Conservation (phyloP, 805 yeast genomes). For the Cyberlindnera euphorbiiphila region DNA sequence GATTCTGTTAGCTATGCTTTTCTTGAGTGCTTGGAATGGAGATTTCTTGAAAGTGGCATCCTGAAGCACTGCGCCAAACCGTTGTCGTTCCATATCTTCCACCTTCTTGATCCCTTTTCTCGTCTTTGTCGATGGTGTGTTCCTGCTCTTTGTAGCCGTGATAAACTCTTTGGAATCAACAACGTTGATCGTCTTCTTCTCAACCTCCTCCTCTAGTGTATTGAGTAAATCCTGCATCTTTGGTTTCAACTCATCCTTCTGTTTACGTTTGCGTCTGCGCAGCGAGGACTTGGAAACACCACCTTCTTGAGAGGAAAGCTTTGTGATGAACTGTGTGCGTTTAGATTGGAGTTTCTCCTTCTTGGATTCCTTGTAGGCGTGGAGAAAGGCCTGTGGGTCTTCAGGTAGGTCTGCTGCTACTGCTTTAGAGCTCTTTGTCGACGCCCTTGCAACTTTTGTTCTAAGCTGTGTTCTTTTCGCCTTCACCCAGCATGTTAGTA, state of each 20-base stretch:
- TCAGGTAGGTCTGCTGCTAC: slow-evolving; percentile 25
- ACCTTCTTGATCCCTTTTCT: slow-evolving; percentile 50
- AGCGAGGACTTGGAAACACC: slow-evolving; percentile 63
- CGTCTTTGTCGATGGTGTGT: slow-evolving; percentile 53
- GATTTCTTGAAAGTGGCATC: slow-evolving; percentile 51
- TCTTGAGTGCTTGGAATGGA: slow-evolving; percentile 64
- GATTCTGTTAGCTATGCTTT: slow-evolving; percentile 39
- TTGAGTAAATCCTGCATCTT: slow-evolving; percentile 59
- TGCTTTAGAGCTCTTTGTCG: slow-evolving; percentile 13
- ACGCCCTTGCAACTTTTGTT: slow-evolving; percentile 30
- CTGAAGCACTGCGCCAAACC: slow-evolving; percentile 56
- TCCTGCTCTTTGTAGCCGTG: slow-evolving; percentile 25
- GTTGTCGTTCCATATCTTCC: slow-evolving; percentile 51
- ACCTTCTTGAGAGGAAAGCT: slow-evolving; percentile 32
- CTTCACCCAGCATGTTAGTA: slow-evolving; percentile 5
- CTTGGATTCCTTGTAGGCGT: slow-evolving; percentile 48
- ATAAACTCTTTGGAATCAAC: slow-evolving; percentile 19
- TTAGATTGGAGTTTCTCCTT: slow-evolving; percentile 46
- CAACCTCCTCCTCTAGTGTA: slow-evolving; percentile 37
- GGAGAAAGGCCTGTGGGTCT: slow-evolving; percentile 45
- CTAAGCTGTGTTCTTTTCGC: slow-evolving; percentile 44
- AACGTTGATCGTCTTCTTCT: slow-evolving; percentile 18
- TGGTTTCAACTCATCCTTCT: slow-evolving; percentile 61
- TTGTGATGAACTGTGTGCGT: slow-evolving; percentile 36
- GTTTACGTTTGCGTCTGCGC: slow-evolving; percentile 60